Conservation (phyloP, 78 protist species). For the Dictyostelium discoideum region dicty_2.7 NC_007089.4:4591001-4591500, state of each 20-base stretch:
- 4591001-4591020: neutral
- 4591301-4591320: neutral
- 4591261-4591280: conserved; percentile 68
- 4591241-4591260: conserved; percentile 78
- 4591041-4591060: conserved; percentile 36
- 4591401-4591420: neutral
- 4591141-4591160: conserved; percentile 24
- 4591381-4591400: neutral
- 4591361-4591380: conserved; percentile 50
- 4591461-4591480: conserved; percentile 49
- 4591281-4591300: conserved; percentile 53
- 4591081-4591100: conserved; percentile 62
- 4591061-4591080: conserved; percentile 69
- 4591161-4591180: conserved; percentile 47
- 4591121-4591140: conserved; percentile 43
- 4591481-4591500: neutral
- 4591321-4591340: conserved; percentile 25
- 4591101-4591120: neutral
- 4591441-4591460: conserved; percentile 17
- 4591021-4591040: neutral
- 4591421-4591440: neutral
- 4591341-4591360: conserved; percentile 4
- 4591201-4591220: conserved; percentile 30
- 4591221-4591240: conserved; percentile 74
- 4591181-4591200: neutral